Base-by-base conservation (phyloP, 768 basidiomycete genomes). In the Trametes cinnabarina region DNA sequence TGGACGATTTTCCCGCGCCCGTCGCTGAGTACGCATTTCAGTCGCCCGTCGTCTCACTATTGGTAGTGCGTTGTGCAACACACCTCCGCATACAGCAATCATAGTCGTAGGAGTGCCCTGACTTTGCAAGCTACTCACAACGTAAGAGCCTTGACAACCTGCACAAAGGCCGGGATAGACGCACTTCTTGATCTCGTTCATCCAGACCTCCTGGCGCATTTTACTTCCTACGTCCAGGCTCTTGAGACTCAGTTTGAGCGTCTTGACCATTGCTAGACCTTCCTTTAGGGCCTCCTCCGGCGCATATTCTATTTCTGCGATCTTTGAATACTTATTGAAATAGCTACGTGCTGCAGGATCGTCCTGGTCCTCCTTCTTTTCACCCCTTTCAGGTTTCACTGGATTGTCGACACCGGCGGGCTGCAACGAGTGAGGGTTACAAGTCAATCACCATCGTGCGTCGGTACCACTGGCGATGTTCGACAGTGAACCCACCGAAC, bases 71-170 rank as follows among this genome's bases (percentile, higher is more conserved):
- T 20, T 51, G 25, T 11, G 6, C 17, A 7, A 66, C 74, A 26
- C 67, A 82, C 82, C 83, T 44, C 85, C 84, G 57, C 84, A 86
- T 7, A 87, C 77, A n/a, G 85, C 84, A 57, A 85, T 85, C 61
- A 86, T 70, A 14, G 82, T 85, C 11, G 76, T 79, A 2, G 84
- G 84, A 2, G 77, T 69, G 2, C 77, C 78, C 64, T 84, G 81
- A 35, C 66, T 66, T 55, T 77, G 67, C 5, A 85, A 74, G 60
- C 84, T 85, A 40, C 2, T 51, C 6, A 32, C 25, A 41, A 17
- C 30, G 28, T 37, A 9, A 20, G 10, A 7, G 17, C n/a, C 9
- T 9, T 41, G 40, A 8, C 14, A 8, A 12, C 10, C n/a, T n/a
- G 10, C 34, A 14, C 8, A 49, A 43, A 7, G 28, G 28, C 48